A percentile compares a stretch with the other conserved stretches of the same genome.
Evolutionary conservation across 345 rosid genomes (phyloP).

Genomic region (Eucalyptus sp.): DNA sequence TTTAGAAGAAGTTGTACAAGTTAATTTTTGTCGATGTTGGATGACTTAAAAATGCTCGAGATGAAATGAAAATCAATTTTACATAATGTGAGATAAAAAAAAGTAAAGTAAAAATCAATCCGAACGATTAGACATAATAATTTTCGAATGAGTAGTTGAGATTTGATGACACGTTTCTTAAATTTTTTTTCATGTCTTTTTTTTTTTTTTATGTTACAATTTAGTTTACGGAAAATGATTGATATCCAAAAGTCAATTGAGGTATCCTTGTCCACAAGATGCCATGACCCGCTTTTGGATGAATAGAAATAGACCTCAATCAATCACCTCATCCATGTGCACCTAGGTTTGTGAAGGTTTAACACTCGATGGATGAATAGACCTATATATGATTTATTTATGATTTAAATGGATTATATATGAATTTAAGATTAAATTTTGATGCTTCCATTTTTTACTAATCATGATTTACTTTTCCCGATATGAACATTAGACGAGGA

Average conservation of each 20-base stretch:
- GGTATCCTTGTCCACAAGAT: background rate
- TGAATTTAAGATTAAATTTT: too few relatives aligned
- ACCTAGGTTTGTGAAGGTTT: too few relatives aligned
- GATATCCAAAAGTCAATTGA: background rate
- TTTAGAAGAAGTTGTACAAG: background rate
- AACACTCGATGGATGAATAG: too few relatives aligned
- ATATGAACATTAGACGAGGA: too few relatives aligned
- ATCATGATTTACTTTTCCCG: too few relatives aligned
- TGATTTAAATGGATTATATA: too few relatives aligned
- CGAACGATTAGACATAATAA: rapidly evolving
- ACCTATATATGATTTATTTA: too few relatives aligned
- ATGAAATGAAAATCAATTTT: background rate
- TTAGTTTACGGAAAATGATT: background rate
- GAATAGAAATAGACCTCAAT: too few relatives aligned
- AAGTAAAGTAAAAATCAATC: rapidly evolving
- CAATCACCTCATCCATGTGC: too few relatives aligned
- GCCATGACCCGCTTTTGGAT: background rate
- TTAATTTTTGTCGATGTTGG: background rate
- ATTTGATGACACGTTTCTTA: rapidly evolving
- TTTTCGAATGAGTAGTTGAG: background rate
- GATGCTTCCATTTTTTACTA: too few relatives aligned
- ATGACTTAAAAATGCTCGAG: background rate
- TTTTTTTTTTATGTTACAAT: background rate
- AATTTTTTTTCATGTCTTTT: too few relatives aligned
- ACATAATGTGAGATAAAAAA: rapidly evolving